These are phyloP conservation scores for Chloris gayana DNA, from an alignment of 176 grass and related monocot species.

Conservation along the genomic window DNA sequence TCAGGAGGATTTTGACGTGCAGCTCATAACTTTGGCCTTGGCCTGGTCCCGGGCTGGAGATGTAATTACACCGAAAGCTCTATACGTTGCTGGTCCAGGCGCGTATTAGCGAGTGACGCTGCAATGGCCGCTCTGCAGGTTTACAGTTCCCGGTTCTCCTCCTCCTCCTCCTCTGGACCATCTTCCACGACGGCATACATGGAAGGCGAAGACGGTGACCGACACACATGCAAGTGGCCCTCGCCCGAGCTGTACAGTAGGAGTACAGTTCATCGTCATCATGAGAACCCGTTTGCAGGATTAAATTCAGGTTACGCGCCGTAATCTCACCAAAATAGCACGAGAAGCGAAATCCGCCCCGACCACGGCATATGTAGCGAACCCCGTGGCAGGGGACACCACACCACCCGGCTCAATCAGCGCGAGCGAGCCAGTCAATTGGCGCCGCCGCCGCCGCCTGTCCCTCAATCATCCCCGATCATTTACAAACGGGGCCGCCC, in stretches of 20 bases:
- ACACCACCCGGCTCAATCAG: background rate
- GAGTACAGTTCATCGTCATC: too few relatives aligned
- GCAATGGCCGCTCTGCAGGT: background rate
- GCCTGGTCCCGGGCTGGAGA: constrained; percentile 9
- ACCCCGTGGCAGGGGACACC: background rate
- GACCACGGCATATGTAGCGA: constrained; percentile 28
- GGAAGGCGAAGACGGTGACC: background rate
- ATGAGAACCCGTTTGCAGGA: background rate
- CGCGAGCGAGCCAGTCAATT: background rate
- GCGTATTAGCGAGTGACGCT: background rate
- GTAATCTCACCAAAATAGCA: background rate
- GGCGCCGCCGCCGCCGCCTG: background rate
- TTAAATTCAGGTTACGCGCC: background rate
- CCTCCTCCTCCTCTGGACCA: background rate
- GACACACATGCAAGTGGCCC: background rate
- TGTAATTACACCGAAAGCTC: background rate
- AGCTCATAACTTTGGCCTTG: background rate
- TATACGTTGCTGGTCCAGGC: constrained; percentile 14
- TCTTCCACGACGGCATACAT: background rate
- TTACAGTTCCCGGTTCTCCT: background rate
- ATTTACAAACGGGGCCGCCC: background rate
- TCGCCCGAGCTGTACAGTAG: too few relatives aligned
- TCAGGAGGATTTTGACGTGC: too few relatives aligned
- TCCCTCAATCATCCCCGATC: constrained; percentile 9
- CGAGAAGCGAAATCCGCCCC: background rate